Base-by-base conservation (phyloP, 2,329 filamentous ascomycete species). In the Diaporthe batatas region DNA sequence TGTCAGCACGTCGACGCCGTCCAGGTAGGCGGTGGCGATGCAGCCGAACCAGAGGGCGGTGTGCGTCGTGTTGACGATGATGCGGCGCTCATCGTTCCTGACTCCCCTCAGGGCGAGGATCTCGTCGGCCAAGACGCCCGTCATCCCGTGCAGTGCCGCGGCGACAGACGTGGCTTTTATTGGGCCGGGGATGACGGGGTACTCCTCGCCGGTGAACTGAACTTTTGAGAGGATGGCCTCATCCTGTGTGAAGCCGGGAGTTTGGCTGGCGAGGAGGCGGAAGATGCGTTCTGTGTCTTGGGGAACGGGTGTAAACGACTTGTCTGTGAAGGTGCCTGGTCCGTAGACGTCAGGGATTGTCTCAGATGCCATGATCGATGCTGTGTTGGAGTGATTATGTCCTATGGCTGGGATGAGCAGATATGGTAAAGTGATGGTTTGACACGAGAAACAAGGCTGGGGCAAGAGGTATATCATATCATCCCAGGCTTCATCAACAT, bases 31-130 rank as follows among this genome's bases (percentile, higher is more conserved):
- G 1, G 82, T 79, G 18, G 81, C 81, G 0, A 82, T 79, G 12
- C 82, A 82, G 8, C 80, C 84, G 44, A 86, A 81, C 81, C 83
- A 88, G 10, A 88, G 77, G 0, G 80, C 83, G 1, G 83, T 81
- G 42, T 87, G 84, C 25, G 86, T 84, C 0, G 85, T 87, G 75
- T 88, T 82, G 70, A 88, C 79, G 0, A 78, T 80, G n/a, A 86
- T 77, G 39, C 74, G 74, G 16, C 79, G 75, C 25, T 73, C 54
- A 3, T 77, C 68, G 64, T 76, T 78, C 0, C 77, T 57, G 5
- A 72, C 71, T 36, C 80, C 80, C 59, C 80, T 77, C 42, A 83
- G 72, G 2, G 79, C 75, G 2, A 81, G 78, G 23, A 84, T 79
- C 71, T 82, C 80, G 72, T 81, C 78, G 57, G 78, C 80, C 7